Evolutionary conservation across 73 alveolate species (phyloP), one percentile per base, ranked within the genome.

Genomic region (Uronychia binucleata): DNA sequence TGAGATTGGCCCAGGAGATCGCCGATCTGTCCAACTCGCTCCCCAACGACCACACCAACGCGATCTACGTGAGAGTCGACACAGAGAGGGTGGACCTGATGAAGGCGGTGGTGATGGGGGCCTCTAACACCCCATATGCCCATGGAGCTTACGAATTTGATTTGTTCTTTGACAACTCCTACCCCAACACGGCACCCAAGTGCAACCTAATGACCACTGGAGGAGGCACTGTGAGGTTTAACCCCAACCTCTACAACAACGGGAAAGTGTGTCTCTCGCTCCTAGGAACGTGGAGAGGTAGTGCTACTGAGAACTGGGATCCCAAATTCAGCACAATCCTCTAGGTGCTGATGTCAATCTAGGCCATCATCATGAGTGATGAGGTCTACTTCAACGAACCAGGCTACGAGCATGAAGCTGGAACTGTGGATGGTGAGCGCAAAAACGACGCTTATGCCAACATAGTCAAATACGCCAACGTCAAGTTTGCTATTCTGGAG

Each of bases 251-350:
- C 34, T 97, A 97, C 83, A 87, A 97, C 26, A 96, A 97, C 90
- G 99, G 99, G 32, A 96, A 97, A 84, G 99, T 97, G 0, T 97
- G 99, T 83, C 84, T 97, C 33, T 93, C 98, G 75, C 90, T 97
- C 30, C 81, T 97, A 30, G 99, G 99, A 26, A 97, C 99, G 1
- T 97, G 99, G 99, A 92, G 99, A 75, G 99, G 98, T 28, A 95
- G 78, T 67, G 86, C 98, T 0, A 94, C 98, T 31, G 99, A 97
- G 87, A 96, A 95, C 91, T 97, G 99, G 99, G 98, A 96, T 57
- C 98, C 99, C 28, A 96, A 95, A 79, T 93, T 97, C 78, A 94
- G 99, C 0, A 97, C 99, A 0, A 93, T 96, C 27, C 87, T 97
- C 74, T 92, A 97, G 88, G 98, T 97, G 57, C 84, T 97, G 33